Base-by-base conservation (phyloP, 805 yeast species). In the Priceomyces melissophilus region DNA sequence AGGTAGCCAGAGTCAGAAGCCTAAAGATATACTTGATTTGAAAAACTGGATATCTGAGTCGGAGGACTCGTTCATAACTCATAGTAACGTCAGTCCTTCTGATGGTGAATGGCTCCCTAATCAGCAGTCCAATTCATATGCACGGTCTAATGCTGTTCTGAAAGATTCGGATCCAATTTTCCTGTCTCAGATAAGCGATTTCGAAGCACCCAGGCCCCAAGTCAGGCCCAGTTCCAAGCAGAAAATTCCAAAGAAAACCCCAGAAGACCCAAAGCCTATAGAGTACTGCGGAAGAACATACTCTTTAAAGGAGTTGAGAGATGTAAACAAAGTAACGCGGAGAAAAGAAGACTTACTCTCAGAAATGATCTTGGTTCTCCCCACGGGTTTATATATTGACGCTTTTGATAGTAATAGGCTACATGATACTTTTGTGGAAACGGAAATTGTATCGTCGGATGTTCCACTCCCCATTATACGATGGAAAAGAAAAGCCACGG, bases 401-500 rank as follows among this genome's bases (percentile, higher is more conserved):
- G 34, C 39, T 4, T 54, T 78, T 15, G 52, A 61, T 17, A 54
- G 59, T 9, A 54, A 50, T 2, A 46, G 50, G 36, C 47, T 53
- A 29, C 32, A 37, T 1, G 38, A 31, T 32, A 48, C 32, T 16
- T 52, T 49, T 48, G 58, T n/a, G 23, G 42, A 43, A 37, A 48
- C 73, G 36, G 31, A 54, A 26, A 43, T 58, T 36, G 47, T 59
- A 38, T 56, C 48, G 25, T 53, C 45, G 16, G 42, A 46, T 32
- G n/a, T 39, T 8, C 36, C 58, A 11, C 40, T 65, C 2, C 84
- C 84, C 0, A 40, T 72, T 3, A 69, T 82, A 2, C 57, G 61
- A 35, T 82, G 85, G 76, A 64, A 70, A 37, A 60, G 90, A 32
- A 61, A 61, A 12, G 67, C 73, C 4, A 65, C 59, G 14, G 74